A percentile compares a stretch with the other conserved stretches of the same genome.
Conservation (phyloP, 352 stramenopile genomes). For the Phytophthora rubi region DNA sequence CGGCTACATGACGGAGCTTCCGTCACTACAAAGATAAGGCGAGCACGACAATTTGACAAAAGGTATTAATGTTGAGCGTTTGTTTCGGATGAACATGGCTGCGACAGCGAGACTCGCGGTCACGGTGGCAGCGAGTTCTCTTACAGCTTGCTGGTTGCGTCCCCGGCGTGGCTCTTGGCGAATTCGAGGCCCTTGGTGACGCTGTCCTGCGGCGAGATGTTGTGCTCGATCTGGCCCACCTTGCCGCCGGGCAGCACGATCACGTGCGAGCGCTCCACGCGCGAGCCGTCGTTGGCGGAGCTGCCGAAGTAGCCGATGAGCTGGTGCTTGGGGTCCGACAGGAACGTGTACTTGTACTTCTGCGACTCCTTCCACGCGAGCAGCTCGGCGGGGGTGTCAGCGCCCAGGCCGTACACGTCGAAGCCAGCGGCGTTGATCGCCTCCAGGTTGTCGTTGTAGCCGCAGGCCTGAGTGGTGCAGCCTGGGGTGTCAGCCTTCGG, state of each 20-base stretch:
- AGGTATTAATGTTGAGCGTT: slow-evolving; percentile 21
- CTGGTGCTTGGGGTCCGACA: slow-evolving; percentile 82
- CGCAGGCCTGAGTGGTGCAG: slow-evolving; percentile 84
- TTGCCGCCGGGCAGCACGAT: slow-evolving; percentile 81
- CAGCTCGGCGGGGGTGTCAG: slow-evolving; percentile 72
- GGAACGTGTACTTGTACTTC: slow-evolving; percentile 79
- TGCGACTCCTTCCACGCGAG: slow-evolving; percentile 81
- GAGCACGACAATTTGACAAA: slow-evolving; percentile 25
- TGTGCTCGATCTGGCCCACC: slow-evolving; percentile 73
- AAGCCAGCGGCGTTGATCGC: slow-evolving; percentile 79
- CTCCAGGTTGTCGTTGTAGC: slow-evolving; percentile 86
- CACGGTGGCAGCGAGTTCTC: slow-evolving; percentile 6
- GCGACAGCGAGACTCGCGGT: slow-evolving; percentile 1
- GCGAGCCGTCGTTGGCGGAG: slow-evolving; percentile 63
- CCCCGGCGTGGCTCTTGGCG: slow-evolving; percentile 42
- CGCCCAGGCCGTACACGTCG: slow-evolving; percentile 83
- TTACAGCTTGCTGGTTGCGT: slow-evolving; percentile 46
- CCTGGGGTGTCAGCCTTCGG: slow-evolving; percentile 86
- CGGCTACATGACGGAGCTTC: slow-evolving; percentile 16
- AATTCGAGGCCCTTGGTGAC: slow-evolving; percentile 82
- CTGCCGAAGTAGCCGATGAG: slow-evolving; percentile 85
- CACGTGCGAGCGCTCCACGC: slow-evolving; percentile 84
- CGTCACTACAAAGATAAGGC: slow-evolving; percentile 12
- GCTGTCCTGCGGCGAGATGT: slow-evolving; percentile 82
- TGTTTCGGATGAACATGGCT: slow-evolving; percentile 28